A percentile compares a stretch with the other conserved stretches of the same genome.
phyloP scores from a whole-genome alignment of 805 yeast species.

The Saturnispora gosingensis region DNA sequence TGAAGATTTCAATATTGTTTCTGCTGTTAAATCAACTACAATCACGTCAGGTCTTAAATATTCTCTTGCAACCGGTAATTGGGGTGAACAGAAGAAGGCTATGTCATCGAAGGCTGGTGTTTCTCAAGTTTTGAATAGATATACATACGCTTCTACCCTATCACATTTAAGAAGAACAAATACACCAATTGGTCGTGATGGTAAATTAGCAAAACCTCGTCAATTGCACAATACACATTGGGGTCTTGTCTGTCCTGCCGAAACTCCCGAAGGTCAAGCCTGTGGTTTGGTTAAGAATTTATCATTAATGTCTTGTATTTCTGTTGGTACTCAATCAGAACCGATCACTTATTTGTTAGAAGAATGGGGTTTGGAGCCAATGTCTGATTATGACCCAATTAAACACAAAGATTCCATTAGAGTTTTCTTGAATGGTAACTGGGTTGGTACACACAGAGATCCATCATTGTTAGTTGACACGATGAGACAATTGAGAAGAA shows the following conservation, averaged over 20 bases:
- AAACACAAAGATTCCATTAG: conserved; percentile 86
- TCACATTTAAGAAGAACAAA: conserved; percentile 98
- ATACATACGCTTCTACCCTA: conserved; percentile 96
- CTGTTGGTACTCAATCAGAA: conserved; percentile 96
- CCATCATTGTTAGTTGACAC: conserved; percentile 89
- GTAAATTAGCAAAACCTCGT: conserved; percentile 97
- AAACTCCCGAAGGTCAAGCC: conserved; percentile 99
- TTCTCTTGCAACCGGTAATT: conserved; percentile 97
- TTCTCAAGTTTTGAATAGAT: conserved; percentile 94
- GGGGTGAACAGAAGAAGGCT: conserved; percentile 99
- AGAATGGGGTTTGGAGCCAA: conserved; percentile 99
- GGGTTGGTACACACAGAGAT: conserved; percentile 98
- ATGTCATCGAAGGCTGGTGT: conserved; percentile 99
- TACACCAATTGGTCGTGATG: conserved; percentile 99
- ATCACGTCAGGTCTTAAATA: conserved; percentile 96
- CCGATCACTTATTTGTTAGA: conserved; percentile 88
- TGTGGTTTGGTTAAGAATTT: conserved; percentile 97
- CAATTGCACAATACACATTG: conserved; percentile 98
- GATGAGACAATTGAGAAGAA: conserved; percentile 84
- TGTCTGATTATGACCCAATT: conserved; percentile 91
- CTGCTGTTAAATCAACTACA: conserved; percentile 95
- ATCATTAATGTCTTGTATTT: conserved; percentile 93
- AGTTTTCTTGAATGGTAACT: conserved; percentile 95
- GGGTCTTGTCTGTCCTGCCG: conserved; percentile 99
- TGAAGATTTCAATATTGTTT: conserved; percentile 89